Conservation (phyloP, 1,139 yeast genomes). For the Zygoascus sp. region DNA sequence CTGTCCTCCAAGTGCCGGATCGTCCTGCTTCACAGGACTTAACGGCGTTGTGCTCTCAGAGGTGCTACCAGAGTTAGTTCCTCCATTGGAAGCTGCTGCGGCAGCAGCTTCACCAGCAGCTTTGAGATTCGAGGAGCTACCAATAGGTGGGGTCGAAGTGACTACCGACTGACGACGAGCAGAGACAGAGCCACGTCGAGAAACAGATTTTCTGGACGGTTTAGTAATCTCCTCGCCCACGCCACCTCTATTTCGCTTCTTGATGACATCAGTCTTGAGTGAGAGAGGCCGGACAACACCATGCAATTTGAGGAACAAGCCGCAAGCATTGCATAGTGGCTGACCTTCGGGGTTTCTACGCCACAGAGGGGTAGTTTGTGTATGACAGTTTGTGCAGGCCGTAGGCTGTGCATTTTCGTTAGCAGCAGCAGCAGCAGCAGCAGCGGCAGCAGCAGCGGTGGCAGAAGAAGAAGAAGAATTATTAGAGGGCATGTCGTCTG, state of each 20-base stretch:
- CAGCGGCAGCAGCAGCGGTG: constrained; percentile 11
- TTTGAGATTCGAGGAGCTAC: constrained; percentile 2
- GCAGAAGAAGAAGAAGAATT: constrained; percentile 16
- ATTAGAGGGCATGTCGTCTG: constrained; percentile 13
- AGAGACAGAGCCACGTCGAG: constrained; percentile 18
- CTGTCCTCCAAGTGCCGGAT: background rate
- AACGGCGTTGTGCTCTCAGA: constrained; percentile 2
- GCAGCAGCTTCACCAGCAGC: background rate
- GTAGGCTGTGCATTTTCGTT: constrained; percentile 20
- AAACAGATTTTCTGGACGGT: constrained; percentile 15
- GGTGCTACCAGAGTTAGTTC: background rate
- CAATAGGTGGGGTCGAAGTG: constrained; percentile 13
- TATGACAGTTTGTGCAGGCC: constrained; percentile 80
- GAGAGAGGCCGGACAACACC: constrained; percentile 92
- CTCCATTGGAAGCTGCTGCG: constrained; percentile 6
- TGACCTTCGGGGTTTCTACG: constrained; percentile 89
- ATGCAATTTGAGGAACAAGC: constrained; percentile 81
- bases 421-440: constrained; percentile 16
- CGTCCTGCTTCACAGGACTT: constrained; percentile 2
- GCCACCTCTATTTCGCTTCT: constrained; percentile 53
- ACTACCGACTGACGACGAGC: constrained; percentile 14
- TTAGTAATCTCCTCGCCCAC: constrained; percentile 15
- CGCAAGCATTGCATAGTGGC: constrained; percentile 94
- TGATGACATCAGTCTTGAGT: constrained; percentile 86
- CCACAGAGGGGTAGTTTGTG: constrained; percentile 94